Evolutionary conservation across 805 yeast species (phyloP).

Genomic region (Pichia occidentalis): DNA sequence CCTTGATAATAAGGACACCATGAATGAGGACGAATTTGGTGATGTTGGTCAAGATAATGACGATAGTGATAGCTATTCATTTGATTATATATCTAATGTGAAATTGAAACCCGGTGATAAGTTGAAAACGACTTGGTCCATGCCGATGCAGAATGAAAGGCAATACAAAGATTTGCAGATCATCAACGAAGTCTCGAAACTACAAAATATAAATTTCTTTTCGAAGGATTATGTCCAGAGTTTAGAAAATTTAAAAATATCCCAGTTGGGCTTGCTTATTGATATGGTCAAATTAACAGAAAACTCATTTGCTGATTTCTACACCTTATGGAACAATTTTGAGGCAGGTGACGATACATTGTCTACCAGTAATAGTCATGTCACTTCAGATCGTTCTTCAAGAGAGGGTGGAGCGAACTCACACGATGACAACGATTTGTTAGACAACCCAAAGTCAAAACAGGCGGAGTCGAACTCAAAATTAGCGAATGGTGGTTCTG

Average conservation of each 20-base stretch:
- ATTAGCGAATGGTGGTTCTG: no score
- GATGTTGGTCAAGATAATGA: constrained; percentile 15
- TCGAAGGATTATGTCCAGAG: constrained; percentile 45
- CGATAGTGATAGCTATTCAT: constrained; percentile 4
- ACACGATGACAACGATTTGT: no score
- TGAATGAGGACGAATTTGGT: constrained; percentile 10
- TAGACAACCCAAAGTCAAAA: no score
- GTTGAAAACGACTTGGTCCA: constrained; percentile 49
- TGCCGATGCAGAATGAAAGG: constrained; percentile 62
- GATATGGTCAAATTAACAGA: constrained; percentile 33
- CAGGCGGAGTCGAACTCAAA: no score
- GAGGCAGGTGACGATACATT: no score
- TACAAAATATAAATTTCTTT: constrained; percentile 48
- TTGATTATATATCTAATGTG: constrained; percentile 9
- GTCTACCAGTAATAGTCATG: no score
- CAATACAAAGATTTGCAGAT: constrained; percentile 86
- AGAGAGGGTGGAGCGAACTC: no score
- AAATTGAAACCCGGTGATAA: constrained; percentile 35
- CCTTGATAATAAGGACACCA: constrained; percentile 1
- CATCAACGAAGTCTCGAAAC: constrained; percentile 66
- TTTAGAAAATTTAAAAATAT: constrained; percentile 44
- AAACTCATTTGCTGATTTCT: constrained; percentile 26
- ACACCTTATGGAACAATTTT: constrained; percentile 25
- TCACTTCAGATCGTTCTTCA: no score
- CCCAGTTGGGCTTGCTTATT: constrained; percentile 46